Percentiles rank a stretch among this genome's conserved stretches.
Conservation (phyloP, 768 basidiomycete species). For the Hygrophoropsis aurantiaca region DNA sequence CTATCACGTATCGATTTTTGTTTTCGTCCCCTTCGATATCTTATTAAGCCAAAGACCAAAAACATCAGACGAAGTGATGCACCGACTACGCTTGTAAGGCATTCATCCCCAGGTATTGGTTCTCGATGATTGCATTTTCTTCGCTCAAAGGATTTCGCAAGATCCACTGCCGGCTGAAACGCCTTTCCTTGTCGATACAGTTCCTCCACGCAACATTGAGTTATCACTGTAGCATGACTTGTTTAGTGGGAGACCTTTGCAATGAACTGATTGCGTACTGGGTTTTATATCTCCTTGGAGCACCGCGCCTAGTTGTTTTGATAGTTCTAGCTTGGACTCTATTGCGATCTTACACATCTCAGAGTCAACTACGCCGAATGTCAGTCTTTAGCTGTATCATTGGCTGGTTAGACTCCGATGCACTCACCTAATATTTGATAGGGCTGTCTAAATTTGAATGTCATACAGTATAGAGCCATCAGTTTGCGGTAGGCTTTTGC, state of each 20-base stretch:
- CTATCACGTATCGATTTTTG: slow-evolving; percentile 90
- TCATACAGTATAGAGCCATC: slow-evolving; percentile 84
- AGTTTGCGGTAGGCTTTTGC: slow-evolving; percentile 94
- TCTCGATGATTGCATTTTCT: slow-evolving; percentile 94
- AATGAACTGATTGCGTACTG: slow-evolving; percentile 57
- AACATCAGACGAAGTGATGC: too few species aligned
- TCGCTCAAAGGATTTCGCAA: slow-evolving; percentile 92
- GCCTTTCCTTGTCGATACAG: slow-evolving; percentile 81
- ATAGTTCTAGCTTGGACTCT: slow-evolving; percentile 71
- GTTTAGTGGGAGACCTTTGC: slow-evolving; percentile 15
- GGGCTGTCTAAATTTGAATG: slow-evolving; percentile 90
- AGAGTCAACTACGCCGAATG: slow-evolving; percentile 65
- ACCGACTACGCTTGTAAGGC: slow-evolving; percentile 82
- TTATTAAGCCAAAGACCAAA: too few species aligned
- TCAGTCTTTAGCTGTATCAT: slow-evolving; percentile 5
- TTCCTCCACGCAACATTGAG: slow-evolving; percentile 95
- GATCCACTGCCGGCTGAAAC: slow-evolving; percentile 75
- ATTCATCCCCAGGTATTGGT: slow-evolving; percentile 82
- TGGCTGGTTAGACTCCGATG: not conserved
- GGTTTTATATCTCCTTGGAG: slow-evolving; percentile 89
- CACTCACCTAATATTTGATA: slow-evolving; percentile 85
- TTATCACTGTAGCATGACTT: slow-evolving; percentile 83
- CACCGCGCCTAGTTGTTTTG: slow-evolving; percentile 71
- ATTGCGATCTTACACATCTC: slow-evolving; percentile 74
- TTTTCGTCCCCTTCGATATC: slow-evolving; percentile 66